A percentile compares a stretch with the other conserved stretches of the same genome.
phyloP scores from a whole-genome alignment of 169 alveolate genomes.

The Neospora caninum region DNA sequence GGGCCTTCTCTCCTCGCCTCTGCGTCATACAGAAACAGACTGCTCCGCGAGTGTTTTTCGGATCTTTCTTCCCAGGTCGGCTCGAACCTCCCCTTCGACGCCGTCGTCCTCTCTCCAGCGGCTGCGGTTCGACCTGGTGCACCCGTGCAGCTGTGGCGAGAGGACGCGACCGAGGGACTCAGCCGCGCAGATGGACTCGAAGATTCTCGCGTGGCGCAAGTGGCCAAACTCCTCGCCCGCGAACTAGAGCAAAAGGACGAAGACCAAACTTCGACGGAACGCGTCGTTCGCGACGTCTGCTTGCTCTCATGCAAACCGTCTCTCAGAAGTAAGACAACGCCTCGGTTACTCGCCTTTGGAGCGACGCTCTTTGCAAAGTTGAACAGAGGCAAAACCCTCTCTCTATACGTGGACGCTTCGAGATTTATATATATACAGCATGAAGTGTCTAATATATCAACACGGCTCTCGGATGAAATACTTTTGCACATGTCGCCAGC shows the following conservation, averaged over 20 bases:
- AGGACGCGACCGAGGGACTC: not conserved
- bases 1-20: too few relatives aligned
- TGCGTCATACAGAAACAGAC: too few relatives aligned
- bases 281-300: not conserved
- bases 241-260: not conserved
- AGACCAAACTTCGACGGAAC: not conserved
- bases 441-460: too few relatives aligned
- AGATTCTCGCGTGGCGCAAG: not conserved
- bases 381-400: too few relatives aligned
- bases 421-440: too few relatives aligned
- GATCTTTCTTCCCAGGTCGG: not conserved
- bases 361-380: too few relatives aligned
- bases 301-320: slow-evolving; percentile 33
- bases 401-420: too few relatives aligned
- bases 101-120: not conserved
- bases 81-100: not conserved
- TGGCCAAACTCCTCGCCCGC: not conserved
- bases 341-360: too few relatives aligned
- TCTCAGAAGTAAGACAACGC: not conserved
- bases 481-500: too few relatives aligned
- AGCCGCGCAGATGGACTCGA: not conserved
- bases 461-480: too few relatives aligned
- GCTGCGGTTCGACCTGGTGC: slow-evolving; percentile 37
- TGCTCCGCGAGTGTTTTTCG: not conserved
- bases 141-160: not conserved